phyloP scores from a whole-genome alignment of 306 rosid genomes.

The Cyclanthera cordifolia region DNA sequence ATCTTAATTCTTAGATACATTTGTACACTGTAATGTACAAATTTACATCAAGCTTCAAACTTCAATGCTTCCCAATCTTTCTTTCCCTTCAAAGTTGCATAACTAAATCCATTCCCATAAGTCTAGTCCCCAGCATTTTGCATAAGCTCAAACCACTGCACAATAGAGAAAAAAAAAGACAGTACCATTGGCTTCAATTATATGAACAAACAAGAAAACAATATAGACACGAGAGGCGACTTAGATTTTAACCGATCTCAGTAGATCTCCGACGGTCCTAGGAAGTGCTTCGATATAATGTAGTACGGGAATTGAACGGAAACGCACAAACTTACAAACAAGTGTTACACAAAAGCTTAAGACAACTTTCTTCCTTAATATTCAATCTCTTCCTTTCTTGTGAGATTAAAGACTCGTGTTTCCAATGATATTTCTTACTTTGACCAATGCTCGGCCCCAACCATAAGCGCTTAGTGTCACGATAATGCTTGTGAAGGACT shows the following conservation, averaged over 20 bases:
- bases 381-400: too few species aligned
- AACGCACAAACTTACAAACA: too few species aligned
- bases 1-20: not conserved
- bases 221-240: not conserved
- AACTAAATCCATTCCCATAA: not conserved
- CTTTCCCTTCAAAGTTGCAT: not conserved
- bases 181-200: not conserved
- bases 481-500: too few species aligned
- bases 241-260: constrained; percentile 55
- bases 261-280: constrained; percentile 60
- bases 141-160: constrained; percentile 92
- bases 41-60: not conserved
- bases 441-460: too few species aligned
- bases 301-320: constrained; percentile 84
- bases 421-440: too few species aligned
- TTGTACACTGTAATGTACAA: not conserved
- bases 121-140: constrained; percentile 31
- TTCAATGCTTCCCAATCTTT: not conserved
- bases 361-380: too few species aligned
- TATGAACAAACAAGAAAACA: not conserved
- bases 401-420: too few species aligned
- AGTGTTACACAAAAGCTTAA: too few species aligned
- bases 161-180: constrained; percentile 16
- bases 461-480: too few species aligned
- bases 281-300: constrained; percentile 69